phyloP scores from a whole-genome alignment of 768 basidiomycete species.

The Auricularia cornea region DNA sequence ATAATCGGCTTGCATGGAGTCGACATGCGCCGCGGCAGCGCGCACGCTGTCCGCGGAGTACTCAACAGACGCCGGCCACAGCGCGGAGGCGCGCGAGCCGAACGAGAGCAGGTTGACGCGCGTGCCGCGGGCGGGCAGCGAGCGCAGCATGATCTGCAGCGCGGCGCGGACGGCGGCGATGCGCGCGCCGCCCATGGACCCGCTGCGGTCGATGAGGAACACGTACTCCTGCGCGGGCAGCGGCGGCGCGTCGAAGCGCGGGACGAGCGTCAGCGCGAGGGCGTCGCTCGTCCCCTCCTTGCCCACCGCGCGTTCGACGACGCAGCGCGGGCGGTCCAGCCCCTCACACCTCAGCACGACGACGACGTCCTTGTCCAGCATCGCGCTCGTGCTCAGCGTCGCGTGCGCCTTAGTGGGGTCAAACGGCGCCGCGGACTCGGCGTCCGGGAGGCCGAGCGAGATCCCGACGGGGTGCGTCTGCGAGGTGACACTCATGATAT shows the following conservation, averaged over 20 bases:
- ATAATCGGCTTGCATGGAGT: constrained; percentile 31
- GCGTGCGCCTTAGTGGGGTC: constrained; percentile 1
- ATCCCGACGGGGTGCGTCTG: constrained; percentile 11
- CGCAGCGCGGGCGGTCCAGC: constrained; percentile 47
- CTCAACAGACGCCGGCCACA: constrained; percentile 30
- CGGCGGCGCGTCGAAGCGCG: constrained; percentile 37
- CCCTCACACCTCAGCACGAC: constrained; percentile 39
- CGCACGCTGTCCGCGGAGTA: constrained; percentile 7
- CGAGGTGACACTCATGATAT: constrained; percentile 12
- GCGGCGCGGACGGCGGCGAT: constrained; percentile 7
- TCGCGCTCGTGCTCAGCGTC: constrained; percentile 24
- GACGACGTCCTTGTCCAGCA: constrained; percentile 43
- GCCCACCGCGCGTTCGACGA: constrained; percentile 31
- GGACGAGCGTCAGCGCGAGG: constrained; percentile 40
- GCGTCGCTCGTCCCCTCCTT: constrained; percentile 20
- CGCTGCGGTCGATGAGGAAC: constrained; percentile 52
- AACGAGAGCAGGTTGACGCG: constrained; percentile 55
- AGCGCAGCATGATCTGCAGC: constrained; percentile 35
- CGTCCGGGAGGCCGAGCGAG: constrained; percentile 25
- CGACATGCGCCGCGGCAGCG: constrained; percentile 22
- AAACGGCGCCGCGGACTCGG: constrained; percentile 26
- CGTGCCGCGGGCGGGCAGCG: constrained; percentile 28
- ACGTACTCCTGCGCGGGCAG: constrained; percentile 46
- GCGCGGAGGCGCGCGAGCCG: constrained; percentile 19
- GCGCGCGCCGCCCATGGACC: constrained; percentile 36